Evolutionary conservation across 805 yeast genomes (phyloP), one percentile per base, ranked within the genome.

Genomic region (Metschnikowia koreensis): DNA sequence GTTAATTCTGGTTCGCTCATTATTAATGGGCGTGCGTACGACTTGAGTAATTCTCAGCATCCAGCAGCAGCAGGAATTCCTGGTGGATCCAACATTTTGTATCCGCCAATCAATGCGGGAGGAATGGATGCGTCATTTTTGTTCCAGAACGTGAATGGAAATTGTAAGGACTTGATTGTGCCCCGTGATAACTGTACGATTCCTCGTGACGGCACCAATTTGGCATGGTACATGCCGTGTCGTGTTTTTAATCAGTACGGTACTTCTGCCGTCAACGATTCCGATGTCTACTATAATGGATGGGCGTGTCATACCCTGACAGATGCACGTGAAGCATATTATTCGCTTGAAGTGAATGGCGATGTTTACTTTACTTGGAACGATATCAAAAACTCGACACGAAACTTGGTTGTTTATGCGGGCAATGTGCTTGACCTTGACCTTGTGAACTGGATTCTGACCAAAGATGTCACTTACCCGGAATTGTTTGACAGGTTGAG

Each of bases 181-280:
- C 96, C 97, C 43, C 81, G 81, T 57, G 80, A 71, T 3, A 80
- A 84, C 63, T 80, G 88, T 60, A 61, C 86, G 0, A 92, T 92
- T 52, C 97, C 97, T 1, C 59, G 56, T 45, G 75, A 80, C 50
- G 76, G 71, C 39, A 79, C 80, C 33, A 84, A 81, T 26, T 67
- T 93, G 59, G 97, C 96, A 15, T 92, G 97, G 97, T 94, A 94
- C 70, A 90, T 92, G 86, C 98, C 99, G 3, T 94, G 99, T 74
- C 83, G 85, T 60, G 55, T 87, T 33, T 73, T 81, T 48, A 69
- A 73, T 40, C 86, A 82, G 59, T 89, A 89, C 65, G 96, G 96
- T 5, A 77, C 94, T 1, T 68, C 87, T 1, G 51, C 69, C 29
- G 87, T 89, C 38, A 87, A 88, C 65, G 78, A 78, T 56, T 81